Evolutionary conservation across 768 basidiomycete genomes (phyloP).

Genomic region (Russula compacta): DNA sequence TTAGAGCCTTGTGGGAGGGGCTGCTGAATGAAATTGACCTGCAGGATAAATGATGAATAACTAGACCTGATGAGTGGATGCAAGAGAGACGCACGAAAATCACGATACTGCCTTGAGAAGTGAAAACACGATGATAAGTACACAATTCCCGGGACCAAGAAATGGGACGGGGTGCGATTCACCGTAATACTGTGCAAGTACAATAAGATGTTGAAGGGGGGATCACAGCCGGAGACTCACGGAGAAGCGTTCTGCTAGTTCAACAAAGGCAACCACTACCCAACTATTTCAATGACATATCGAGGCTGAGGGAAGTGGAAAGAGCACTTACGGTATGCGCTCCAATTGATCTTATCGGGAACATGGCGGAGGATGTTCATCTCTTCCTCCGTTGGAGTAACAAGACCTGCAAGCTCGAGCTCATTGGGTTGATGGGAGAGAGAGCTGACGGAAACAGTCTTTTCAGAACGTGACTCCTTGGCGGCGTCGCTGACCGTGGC

Average conservation of each 20-base stretch:
- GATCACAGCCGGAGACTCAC: slow-evolving; percentile 1
- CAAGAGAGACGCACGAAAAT: slow-evolving; percentile 14
- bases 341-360: slow-evolving; percentile 21
- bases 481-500: background rate
- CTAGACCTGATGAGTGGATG: background rate
- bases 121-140: background rate
- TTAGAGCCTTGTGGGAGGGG: slow-evolving; percentile 20
- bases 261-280: slow-evolving; percentile 25
- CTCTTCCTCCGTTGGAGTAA: slow-evolving; percentile 22
- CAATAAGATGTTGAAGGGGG: background rate
- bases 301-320: too few relatives aligned
- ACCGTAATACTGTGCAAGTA: slow-evolving; percentile 17
- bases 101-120: slow-evolving; percentile 11
- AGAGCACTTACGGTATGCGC: slow-evolving; percentile 11
- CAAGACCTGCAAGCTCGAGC: slow-evolving; percentile 8
- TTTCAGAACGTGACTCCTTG: background rate
- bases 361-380: slow-evolving; percentile 21
- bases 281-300: background rate
- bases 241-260: slow-evolving; percentile 26
- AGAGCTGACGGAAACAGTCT: background rate
- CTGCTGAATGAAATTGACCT: slow-evolving; percentile 26
- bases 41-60: background rate
- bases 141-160: background rate
- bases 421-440: background rate
- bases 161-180: background rate